Evolutionary conservation across 1,139 yeast species (phyloP).

Genomic region (Yamadazyma pseudoaaseri): DNA sequence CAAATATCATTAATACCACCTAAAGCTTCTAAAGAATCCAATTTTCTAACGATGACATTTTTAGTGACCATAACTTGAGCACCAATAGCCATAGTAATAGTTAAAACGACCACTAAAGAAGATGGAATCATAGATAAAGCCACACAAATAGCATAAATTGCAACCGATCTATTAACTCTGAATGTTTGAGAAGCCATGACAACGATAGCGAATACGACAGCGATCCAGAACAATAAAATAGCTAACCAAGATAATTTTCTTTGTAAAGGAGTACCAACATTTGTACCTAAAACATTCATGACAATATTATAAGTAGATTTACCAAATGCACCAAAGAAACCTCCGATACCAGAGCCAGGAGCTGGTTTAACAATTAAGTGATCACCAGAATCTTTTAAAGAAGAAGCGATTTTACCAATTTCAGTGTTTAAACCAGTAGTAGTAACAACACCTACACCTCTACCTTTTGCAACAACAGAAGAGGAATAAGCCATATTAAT

Average conservation of each 20-base stretch:
- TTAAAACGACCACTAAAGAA: conserved; percentile 73
- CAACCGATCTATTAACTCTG: conserved; percentile 65
- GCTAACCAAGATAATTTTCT: conserved; percentile 67
- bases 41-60: conserved; percentile 72
- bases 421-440: conserved; percentile 72
- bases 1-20: conserved; percentile 83
- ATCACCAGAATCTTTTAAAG: conserved; percentile 36
- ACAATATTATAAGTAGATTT: conserved; percentile 39
- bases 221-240: conserved; percentile 62
- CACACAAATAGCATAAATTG: conserved; percentile 79
- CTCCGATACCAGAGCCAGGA: conserved; percentile 22
- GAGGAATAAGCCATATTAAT: conserved; percentile 73
- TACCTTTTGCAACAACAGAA: conserved; percentile 71
- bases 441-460: conserved; percentile 68
- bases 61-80: conserved; percentile 74
- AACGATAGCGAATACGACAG: conserved; percentile 73
- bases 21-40: conserved; percentile 76
- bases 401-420: conserved; percentile 73
- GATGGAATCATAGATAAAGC: conserved; percentile 86
- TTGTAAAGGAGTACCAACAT: conserved; percentile 72
- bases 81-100: conserved; percentile 88
- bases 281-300: conserved; percentile 72
- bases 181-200: conserved; percentile 79
- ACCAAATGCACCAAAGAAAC: conserved; percentile 29
- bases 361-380: conserved; percentile 15